Base-by-base conservation (phyloP, 352 stramenopile species). In the Saprolegnia diclina region DNA sequence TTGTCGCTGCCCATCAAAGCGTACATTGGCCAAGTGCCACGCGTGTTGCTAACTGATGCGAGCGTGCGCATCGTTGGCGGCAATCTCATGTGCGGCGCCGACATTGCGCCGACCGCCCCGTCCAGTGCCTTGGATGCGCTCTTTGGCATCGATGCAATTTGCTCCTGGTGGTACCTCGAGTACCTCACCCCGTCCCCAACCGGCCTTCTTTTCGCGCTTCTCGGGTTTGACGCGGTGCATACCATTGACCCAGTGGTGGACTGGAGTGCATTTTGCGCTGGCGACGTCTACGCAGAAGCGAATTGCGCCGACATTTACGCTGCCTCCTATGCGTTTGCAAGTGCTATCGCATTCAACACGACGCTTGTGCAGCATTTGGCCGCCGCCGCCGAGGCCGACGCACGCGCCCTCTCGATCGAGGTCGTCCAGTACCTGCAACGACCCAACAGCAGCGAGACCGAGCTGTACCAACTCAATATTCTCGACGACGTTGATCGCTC, bases 141-240 rank as follows among this genome's bases (percentile, higher is more conserved):
- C 9, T 57, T 57, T 57, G 32, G 52, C 9, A 38, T 16, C 32
- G 16, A 16, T 16, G 16, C 7, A 7, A 7, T 38, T 14, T 57
- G 52, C 32, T 52, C 45, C 18, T 21, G 21, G 18, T 52, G 45
- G 45, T 21, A 19, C 21, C 18, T 21, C 18, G 45, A 52, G 45
- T 52, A 19, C 21, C 18, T 52, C 21, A 52, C 45, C 45, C 45
- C 45, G 21, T 19, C 45, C 18, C 18, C 45, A 21, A 19, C 45
- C 18, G 18, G 21, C 18, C 45, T 52, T 52, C 57, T 66, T 10
- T 66, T 66, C 53, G 57, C 57, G 21, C 37, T 66, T 14, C 35
- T 52, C 5, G 57, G 11, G 0, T 59, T 66, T 37, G 22, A 66
- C 42, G 21, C 18, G 18, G 18, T 14, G 10, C 40, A 52, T 52